phyloP scores from a whole-genome alignment of 345 rosid genomes.

The Boechera stricta region DNA sequence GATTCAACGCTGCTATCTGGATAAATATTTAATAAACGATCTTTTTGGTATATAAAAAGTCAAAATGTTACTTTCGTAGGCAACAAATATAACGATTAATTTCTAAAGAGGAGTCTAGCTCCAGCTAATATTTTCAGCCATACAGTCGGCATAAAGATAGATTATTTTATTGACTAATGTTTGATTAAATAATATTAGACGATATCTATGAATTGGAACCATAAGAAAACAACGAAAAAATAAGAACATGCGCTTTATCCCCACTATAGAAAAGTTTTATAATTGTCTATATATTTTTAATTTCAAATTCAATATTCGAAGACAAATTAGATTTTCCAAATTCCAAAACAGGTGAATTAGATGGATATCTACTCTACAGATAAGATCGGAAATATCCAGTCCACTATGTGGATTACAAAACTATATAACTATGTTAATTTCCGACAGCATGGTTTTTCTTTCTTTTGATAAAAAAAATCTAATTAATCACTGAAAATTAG shows the following conservation, averaged over 20 bases:
- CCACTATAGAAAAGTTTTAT: neutral
- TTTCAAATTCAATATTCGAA: neutral
- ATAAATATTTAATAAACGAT: conserved; percentile 44
- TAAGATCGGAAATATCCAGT: conserved; percentile 18
- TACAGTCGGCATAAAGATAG: conserved; percentile 37
- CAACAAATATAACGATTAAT: conserved; percentile 19
- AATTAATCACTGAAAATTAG: neutral
- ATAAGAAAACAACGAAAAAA: conserved; percentile 8
- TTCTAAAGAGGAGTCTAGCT: conserved; percentile 41
- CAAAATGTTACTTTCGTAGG: conserved; percentile 51
- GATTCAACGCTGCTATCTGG: conserved; percentile 5
- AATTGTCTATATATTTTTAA: neutral
- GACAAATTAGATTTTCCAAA: neutral
- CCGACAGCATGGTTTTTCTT: neutral
- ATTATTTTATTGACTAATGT: conserved; percentile 33
- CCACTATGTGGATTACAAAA: conserved; percentile 2
- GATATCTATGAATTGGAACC: conserved; percentile 18
- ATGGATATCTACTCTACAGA: conserved; percentile 27
- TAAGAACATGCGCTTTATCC: conserved; percentile 26
- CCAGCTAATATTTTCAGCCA: conserved; percentile 55
- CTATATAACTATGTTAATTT: neutral
- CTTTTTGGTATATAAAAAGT: conserved; percentile 38
- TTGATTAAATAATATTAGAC: conserved; percentile 10
- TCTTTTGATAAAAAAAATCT: neutral
- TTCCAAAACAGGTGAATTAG: conserved; percentile 20